phyloP scores from a whole-genome alignment of 2,329 filamentous ascomycete genomes.

The Coniochaeta sp. region DNA sequence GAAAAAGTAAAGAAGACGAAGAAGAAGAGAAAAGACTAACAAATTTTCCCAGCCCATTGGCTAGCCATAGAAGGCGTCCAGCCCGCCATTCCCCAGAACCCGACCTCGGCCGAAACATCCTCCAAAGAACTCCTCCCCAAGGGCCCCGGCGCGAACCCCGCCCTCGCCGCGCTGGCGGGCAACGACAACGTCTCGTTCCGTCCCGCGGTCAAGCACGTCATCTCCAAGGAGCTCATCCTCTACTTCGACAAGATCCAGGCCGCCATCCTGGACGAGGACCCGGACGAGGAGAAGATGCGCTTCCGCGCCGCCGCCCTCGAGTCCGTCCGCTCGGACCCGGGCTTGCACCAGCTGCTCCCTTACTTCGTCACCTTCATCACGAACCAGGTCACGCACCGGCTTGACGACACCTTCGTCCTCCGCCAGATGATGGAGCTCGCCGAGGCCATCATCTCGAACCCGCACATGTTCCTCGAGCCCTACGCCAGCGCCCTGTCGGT shows the following conservation, averaged over 20 bases:
- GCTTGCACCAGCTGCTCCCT: conserved; percentile 88
- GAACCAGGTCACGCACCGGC: conserved; percentile 89
- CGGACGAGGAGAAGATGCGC: conserved; percentile 64
- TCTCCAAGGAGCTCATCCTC: conserved; percentile 91
- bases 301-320: conserved; percentile 80
- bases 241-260: conserved; percentile 95
- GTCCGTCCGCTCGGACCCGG: conserved; percentile 81
- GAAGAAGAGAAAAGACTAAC: background rate
- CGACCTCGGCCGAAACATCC: conserved; percentile 75
- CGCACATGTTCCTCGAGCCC: conserved; percentile 64
- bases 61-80: conserved; percentile 96
- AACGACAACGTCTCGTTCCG: conserved; percentile 79
- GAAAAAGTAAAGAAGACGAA: too few species aligned
- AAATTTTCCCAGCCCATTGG: conserved; percentile 74
- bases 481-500: conserved; percentile 65
- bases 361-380: conserved; percentile 96
- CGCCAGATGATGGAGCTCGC: conserved; percentile 90
- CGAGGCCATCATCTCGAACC: conserved; percentile 76
- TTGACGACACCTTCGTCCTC: conserved; percentile 84
- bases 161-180: conserved; percentile 74
- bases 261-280: conserved; percentile 80
- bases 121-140: conserved; percentile 84
- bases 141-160: conserved; percentile 79
- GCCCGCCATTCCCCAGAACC: conserved; percentile 93
- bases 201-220: conserved; percentile 88